Conservation (phyloP, 495 filamentous ascomycete genomes). For the Lindgomyces ingoldianus region DNA sequence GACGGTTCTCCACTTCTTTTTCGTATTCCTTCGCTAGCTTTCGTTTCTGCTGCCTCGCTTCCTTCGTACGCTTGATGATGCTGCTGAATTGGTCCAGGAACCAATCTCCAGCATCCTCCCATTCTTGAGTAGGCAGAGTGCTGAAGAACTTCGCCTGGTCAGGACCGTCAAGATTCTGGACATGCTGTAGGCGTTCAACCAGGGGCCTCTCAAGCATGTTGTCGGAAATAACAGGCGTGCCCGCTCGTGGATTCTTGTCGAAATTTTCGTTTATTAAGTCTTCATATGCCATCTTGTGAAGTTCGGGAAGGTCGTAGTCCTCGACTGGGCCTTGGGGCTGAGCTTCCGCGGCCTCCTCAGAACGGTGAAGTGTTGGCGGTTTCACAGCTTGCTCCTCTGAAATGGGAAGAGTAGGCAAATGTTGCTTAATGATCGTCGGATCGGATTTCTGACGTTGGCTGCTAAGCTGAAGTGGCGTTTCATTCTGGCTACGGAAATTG, state of each 20-base stretch:
- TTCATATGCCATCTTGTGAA: conserved; percentile 56
- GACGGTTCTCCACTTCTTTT: conserved; percentile 59
- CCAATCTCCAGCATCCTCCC: conserved; percentile 82
- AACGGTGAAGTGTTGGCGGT: background rate
- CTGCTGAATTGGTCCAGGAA: conserved; percentile 68
- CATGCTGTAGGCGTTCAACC: conserved; percentile 34
- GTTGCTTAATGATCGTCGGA: background rate
- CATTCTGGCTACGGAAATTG: too few relatives aligned
- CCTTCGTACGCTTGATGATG: conserved; percentile 63
- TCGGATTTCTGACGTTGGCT: too few relatives aligned
- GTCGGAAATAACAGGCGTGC: conserved; percentile 7
- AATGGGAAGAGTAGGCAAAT: background rate
- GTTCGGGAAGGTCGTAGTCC: conserved; percentile 52
- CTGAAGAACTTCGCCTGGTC: conserved; percentile 65
- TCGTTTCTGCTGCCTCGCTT: conserved; percentile 65
- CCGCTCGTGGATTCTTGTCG: conserved; percentile 17
- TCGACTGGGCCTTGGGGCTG: conserved; percentile 41
- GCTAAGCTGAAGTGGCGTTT: too few relatives aligned
- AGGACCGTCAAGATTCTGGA: conserved; percentile 31
- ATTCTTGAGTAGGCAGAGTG: conserved; percentile 66
- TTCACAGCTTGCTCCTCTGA: background rate
- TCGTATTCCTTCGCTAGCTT: conserved; percentile 67
- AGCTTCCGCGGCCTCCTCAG: background rate
- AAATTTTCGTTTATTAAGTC: conserved; percentile 58
- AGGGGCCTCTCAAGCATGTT: conserved; percentile 32